Evolutionary conservation across 345 rosid species (phyloP).

Genomic region (Anastatica hierochuntica): DNA sequence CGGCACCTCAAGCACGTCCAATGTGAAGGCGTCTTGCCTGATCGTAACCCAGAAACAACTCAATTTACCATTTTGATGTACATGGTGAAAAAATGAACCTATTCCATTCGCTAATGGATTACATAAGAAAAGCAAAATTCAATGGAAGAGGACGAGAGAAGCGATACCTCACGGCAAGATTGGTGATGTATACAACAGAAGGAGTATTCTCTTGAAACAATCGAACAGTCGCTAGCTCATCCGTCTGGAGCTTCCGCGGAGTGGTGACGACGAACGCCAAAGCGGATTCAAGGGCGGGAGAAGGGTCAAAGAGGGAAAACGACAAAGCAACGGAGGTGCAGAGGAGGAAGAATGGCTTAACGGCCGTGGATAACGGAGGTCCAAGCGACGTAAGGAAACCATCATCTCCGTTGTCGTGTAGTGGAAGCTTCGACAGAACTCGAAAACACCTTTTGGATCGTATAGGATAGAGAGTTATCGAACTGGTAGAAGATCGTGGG

Average conservation of each 20-base stretch:
- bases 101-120: no score
- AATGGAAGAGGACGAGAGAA: neutral
- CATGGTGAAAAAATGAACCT: no score
- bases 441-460: constrained; percentile 19
- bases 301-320: no score
- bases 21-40: constrained; percentile 92
- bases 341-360: constrained; percentile 44
- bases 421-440: constrained; percentile 23
- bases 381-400: neutral
- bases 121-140: neutral
- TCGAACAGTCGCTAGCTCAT: constrained; percentile 88
- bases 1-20: constrained; percentile 92
- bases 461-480: constrained; percentile 16
- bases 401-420: neutral
- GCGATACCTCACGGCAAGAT: constrained; percentile 64
- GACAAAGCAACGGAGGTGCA: constrained; percentile 31
- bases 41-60: no score
- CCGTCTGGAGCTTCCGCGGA: constrained; percentile 62
- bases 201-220: constrained; percentile 92
- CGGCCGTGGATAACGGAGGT: no score
- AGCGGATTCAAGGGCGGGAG: constrained; percentile 36
- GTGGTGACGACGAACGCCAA: constrained; percentile 57
- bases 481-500: constrained; percentile 2
- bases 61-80: no score
- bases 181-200: constrained; percentile 92